Evolutionary conservation across 305 asterid species (phyloP), one percentile per base, ranked within the genome.

Genomic region (Plantago lanceolata): DNA sequence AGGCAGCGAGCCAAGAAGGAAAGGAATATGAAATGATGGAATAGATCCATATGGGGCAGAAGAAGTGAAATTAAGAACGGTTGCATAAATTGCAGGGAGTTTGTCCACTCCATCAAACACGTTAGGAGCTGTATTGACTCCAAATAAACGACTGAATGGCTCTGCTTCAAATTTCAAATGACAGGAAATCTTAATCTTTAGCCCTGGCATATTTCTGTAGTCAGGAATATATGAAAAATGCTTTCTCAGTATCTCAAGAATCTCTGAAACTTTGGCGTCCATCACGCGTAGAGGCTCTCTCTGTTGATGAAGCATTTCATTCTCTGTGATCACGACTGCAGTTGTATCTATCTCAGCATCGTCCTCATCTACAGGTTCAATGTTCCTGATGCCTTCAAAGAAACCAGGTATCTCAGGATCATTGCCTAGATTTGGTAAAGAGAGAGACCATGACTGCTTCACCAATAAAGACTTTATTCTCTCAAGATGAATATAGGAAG

Each of bases 391-490:
- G 82, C 81, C 78, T 72, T 76, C 89, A 66, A 84, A 70, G 63
- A 78, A 73, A 66, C 76, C 78, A 55, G 82, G 81, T 74, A 65
- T 83, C 47, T 75, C 77, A 64, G 80, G 70, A 73, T 73, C 67
- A 65, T 57, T 54, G 68, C 83, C 80, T 63, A 81, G 66, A 64
- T 73, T 71, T 61, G 96, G 79, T 51, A 89, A 75, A 75, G 96
- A 75, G 64, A 92, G 81, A 71, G 98, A 78, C 98, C 98, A 92
- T 19, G 95, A 89, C 66, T 92, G 96, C 79, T 84, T 86, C 48
- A 89, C 93, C 70, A 84, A 73, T 66, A 87, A 80, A 43, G 96
- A 86, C 12, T 67, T 59, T 28, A 74, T 56, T 19, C 96, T 95
- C 70, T 86, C 88, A 60, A 92, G 64, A 69, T 85, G 86, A 63